Base-by-base conservation (phyloP, 2,329 filamentous ascomycete species). In the Exophiala bonariae region DNA sequence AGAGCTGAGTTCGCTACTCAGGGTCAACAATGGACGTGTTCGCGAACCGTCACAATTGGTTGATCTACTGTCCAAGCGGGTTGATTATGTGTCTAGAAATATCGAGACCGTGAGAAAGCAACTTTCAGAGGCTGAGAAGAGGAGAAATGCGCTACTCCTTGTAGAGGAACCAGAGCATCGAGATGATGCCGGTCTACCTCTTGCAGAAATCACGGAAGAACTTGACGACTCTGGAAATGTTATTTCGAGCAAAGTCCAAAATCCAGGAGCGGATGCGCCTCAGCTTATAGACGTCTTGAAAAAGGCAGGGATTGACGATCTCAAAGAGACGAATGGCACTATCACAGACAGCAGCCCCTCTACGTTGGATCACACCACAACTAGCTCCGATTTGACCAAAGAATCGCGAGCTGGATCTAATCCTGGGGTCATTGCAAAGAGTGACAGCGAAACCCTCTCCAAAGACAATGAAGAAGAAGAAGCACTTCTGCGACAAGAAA, bases 151-250 rank as follows among this genome's bases (percentile, higher is more conserved):
- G 8, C 76, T 85, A 9, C 74, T 81, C 8, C 71, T 82, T 3
- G 67, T 81, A 34, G 79, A 77, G 46, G 77, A 83, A 18, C 79
- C 83, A 1, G 81, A 83, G 44, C 74, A 77, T 35, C 75, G 73
- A 42, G 82, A 86, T 50, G 85, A 87, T 50, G 82, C 83, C 10
- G 84, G 83, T 1, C 73, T 90, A 41, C 87, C 90, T 0, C 80
- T 97, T 49, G 91, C 87, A 23, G 93, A 97, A 60, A 97, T 99
- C 56, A 76, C 89, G 44, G 93, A 99, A 68, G 83, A 95, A 70
- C 74, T 97, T 18, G 93, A 97, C 62, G 91, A 96, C 7, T 81
- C 95, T 9, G 93, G 85, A 46, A 93, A 95, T 61, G 79, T 97
- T 3, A 68, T 96, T 40, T 87, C 81, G 0, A 82, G 79, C 58